These are phyloP conservation scores for Pouteria campechiana DNA, from an alignment of 179 eudicot species.

Conservation along the genomic window DNA sequence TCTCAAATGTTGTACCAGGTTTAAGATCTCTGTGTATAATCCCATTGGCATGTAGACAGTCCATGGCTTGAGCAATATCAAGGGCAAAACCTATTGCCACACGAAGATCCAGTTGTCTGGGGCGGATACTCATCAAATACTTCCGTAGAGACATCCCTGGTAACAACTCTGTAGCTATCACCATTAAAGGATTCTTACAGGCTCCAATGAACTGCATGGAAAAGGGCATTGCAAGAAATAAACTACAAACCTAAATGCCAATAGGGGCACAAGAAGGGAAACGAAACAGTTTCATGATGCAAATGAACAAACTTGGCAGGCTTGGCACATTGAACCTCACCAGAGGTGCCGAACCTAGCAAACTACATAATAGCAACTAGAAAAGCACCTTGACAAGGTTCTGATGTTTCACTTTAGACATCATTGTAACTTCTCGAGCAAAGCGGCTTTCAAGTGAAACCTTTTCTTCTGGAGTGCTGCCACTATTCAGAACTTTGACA, in stretches of 20 bases:
- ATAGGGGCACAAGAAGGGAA: background rate
- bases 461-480: constrained; percentile 63
- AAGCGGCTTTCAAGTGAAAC: constrained; percentile 71
- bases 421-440: constrained; percentile 87
- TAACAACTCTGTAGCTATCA: constrained; percentile 80
- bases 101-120: constrained; percentile 53
- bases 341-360: no score
- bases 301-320: background rate
- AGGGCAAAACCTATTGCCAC: constrained; percentile 69
- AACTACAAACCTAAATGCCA: background rate
- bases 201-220: constrained; percentile 92
- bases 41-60: constrained; percentile 96
- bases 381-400: constrained; percentile 76
- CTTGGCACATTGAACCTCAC: no score
- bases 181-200: constrained; percentile 97
- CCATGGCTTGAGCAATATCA: constrained; percentile 90
- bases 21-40: constrained; percentile 96
- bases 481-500: constrained; percentile 79
- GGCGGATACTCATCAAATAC: constrained; percentile 67
- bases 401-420: constrained; percentile 81
- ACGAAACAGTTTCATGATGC: background rate
- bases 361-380: background rate
- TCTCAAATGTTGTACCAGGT: constrained; percentile 77
- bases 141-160: constrained; percentile 90
- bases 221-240: background rate